Conservation (phyloP, 2,329 filamentous ascomycete species). For the Pseudogymnoascus sp. region DNA sequence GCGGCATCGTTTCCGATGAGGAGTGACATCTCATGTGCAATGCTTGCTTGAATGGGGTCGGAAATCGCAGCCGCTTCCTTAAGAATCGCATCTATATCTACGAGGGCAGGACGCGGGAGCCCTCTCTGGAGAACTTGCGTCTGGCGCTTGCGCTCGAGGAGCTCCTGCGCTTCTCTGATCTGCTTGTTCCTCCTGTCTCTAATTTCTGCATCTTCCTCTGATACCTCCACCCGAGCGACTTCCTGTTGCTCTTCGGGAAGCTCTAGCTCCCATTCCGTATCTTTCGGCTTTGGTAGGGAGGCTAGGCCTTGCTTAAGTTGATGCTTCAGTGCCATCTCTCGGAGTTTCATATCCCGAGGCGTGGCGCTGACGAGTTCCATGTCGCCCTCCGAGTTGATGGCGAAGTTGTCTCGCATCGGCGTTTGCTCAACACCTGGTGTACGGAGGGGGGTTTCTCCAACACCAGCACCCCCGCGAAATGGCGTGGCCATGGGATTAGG, state of each 20-base stretch:
- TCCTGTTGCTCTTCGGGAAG: conserved; percentile 76
- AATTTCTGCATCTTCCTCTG: conserved; percentile 58
- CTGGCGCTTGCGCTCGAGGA: conserved; percentile 69
- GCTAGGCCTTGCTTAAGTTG: conserved; percentile 68
- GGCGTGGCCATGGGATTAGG: conserved; percentile 95
- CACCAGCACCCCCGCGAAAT: conserved; percentile 55
- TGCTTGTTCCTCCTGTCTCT: conserved; percentile 72
- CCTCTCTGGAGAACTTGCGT: conserved; percentile 86
- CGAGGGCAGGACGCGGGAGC: conserved; percentile 65
- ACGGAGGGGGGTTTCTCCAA: conserved; percentile 57
- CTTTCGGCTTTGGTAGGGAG: conserved; percentile 83
- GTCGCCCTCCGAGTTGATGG: conserved; percentile 64
- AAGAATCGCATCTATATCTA: conserved; percentile 65
- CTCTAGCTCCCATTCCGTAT: conserved; percentile 90
- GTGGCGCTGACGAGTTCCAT: conserved; percentile 66
- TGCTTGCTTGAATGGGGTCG: conserved; percentile 59
- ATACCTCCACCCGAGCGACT: conserved; percentile 40
- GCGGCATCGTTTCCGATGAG: conserved; percentile 77
- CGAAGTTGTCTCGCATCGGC: conserved; percentile 76
- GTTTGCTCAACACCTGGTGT: conserved; percentile 66
- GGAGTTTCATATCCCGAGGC: conserved; percentile 65
- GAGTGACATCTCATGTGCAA: conserved; percentile 69
- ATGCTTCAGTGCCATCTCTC: conserved; percentile 60
- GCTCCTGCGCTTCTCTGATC: conserved; percentile 60
- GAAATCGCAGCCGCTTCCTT: conserved; percentile 51